A percentile compares a stretch with the other conserved stretches of the same genome.
These are phyloP conservation scores for Scenedesmus sp. DNA, from an alignment of 163 green algal genomes.

Conservation along the genomic window DNA sequence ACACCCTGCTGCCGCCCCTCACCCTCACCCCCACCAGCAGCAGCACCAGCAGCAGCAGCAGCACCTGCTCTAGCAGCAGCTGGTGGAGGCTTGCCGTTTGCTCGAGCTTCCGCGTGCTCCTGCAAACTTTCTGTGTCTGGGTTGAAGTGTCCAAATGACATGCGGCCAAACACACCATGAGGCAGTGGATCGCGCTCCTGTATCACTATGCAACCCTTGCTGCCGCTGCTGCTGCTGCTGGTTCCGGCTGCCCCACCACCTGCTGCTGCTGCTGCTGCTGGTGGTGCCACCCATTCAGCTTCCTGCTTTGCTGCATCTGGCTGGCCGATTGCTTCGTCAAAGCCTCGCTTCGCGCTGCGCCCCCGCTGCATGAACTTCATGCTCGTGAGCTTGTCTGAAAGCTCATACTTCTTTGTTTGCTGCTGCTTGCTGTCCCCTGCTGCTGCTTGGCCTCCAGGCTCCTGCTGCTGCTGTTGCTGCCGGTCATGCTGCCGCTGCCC, in stretches of 20 bases:
- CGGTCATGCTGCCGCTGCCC: neutral
- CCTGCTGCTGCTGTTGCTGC: conserved; percentile 17
- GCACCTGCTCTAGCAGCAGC: neutral
- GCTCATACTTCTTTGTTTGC: conserved; percentile 25
- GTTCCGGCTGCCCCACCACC: neutral
- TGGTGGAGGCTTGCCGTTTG: neutral
- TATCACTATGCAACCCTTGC: conserved; percentile 21
- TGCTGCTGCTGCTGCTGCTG: neutral
- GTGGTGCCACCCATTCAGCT: conserved; percentile 17
- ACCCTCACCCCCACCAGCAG: neutral
- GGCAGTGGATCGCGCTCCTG: conserved; percentile 36
- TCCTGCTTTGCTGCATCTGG: conserved; percentile 8
- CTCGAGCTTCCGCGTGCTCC: conserved; percentile 24
- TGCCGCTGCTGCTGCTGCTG: neutral
- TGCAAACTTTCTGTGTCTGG: conserved; percentile 18
- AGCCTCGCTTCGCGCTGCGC: conserved; percentile 3
- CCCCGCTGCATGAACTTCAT: conserved; percentile 50
- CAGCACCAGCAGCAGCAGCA: conserved; percentile 5
- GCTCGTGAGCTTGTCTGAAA: conserved; percentile 27
- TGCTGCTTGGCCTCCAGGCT: neutral
- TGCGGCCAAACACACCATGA: conserved; percentile 19
- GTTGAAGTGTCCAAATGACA: conserved; percentile 51
- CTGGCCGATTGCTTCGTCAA: conserved; percentile 35
- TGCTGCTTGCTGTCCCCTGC: conserved; percentile 36
- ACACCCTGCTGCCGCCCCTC: neutral